Percentiles rank a stretch among this genome's conserved stretches.
These are phyloP conservation scores for Lactarius akahatsu DNA, from an alignment of 768 basidiomycete genomes.

Conservation along the genomic window DNA sequence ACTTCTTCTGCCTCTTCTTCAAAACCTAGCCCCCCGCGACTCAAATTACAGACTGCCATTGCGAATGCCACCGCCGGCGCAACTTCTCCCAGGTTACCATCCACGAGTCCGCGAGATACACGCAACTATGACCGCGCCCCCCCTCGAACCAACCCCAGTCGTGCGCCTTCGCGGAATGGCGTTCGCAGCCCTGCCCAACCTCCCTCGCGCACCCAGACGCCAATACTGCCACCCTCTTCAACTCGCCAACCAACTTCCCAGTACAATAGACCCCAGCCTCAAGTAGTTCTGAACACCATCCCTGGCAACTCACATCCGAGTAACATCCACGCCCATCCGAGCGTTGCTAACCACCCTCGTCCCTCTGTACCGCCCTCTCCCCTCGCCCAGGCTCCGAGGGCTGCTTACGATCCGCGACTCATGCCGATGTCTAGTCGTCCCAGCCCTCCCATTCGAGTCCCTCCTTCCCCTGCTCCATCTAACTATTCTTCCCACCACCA, in stretches of 20 bases:
- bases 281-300: background rate
- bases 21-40: conserved; percentile 36
- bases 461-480: conserved; percentile 22
- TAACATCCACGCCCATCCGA: conserved; percentile 31
- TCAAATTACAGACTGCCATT: conserved; percentile 2
- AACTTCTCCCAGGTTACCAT: background rate
- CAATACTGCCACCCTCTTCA: background rate
- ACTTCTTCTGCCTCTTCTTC: conserved; percentile 41
- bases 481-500: conserved; percentile 9
- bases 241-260: background rate
- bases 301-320: conserved; percentile 6
- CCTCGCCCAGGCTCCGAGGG: background rate
- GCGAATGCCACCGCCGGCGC: background rate
- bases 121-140: background rate
- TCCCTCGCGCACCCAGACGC: conserved; percentile 12
- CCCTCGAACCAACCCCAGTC: background rate
- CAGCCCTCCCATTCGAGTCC: conserved; percentile 4
- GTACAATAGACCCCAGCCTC: background rate
- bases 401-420: conserved; percentile 7
- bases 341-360: conserved; percentile 22
- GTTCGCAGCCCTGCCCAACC: conserved; percentile 11
- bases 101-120: background rate
- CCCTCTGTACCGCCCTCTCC: conserved; percentile 21
- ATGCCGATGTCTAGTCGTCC: conserved; percentile 6
- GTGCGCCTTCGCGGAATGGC: conserved; percentile 6